These are phyloP conservation scores for Torulaspora delbrueckii DNA, from an alignment of 805 yeast genomes.

Conservation along the genomic window DNA sequence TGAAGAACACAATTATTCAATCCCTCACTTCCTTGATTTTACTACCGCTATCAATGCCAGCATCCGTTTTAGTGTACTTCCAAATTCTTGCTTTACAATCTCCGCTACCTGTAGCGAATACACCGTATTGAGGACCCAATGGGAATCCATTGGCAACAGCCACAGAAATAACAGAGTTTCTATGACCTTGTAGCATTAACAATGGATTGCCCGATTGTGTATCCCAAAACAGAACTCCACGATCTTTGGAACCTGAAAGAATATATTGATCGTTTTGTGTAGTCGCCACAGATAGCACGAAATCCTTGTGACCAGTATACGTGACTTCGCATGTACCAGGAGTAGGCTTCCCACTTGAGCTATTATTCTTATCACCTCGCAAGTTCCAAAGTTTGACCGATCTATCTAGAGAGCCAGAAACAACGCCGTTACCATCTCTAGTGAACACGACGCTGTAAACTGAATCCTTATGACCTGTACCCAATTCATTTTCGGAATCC, in stretches of 20 bases:
- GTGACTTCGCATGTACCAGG: slow-evolving; percentile 78
- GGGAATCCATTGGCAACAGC: slow-evolving; percentile 79
- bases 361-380: slow-evolving; percentile 46
- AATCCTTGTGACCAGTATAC: slow-evolving; percentile 93
- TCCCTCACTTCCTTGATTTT: slow-evolving; percentile 20
- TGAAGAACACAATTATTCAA: slow-evolving; percentile 5
- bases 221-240: slow-evolving; percentile 97
- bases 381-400: slow-evolving; percentile 95
- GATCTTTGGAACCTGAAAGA: slow-evolving; percentile 90
- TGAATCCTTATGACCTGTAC: slow-evolving; percentile 93
- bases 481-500: slow-evolving; percentile 80
- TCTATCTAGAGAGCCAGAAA: slow-evolving; percentile 91
- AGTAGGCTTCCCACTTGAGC: slow-evolving; percentile 37
- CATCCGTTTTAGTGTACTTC: slow-evolving; percentile 54
- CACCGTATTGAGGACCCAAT: slow-evolving; percentile 54
- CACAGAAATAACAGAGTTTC: slow-evolving; percentile 91
- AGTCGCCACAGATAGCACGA: slow-evolving; percentile 87
- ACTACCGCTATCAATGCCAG: slow-evolving; percentile 8
- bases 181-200: slow-evolving; percentile 93
- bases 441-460: slow-evolving; percentile 94
- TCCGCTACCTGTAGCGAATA: slow-evolving; percentile 96
- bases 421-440: slow-evolving; percentile 84
- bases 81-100: slow-evolving; percentile 97
- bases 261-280: slow-evolving; percentile 91
- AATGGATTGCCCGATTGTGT: slow-evolving; percentile 85